Evolutionary conservation across 352 stramenopile genomes (phyloP), one percentile per base, ranked within the genome.

Genomic region (Pythium sp.): DNA sequence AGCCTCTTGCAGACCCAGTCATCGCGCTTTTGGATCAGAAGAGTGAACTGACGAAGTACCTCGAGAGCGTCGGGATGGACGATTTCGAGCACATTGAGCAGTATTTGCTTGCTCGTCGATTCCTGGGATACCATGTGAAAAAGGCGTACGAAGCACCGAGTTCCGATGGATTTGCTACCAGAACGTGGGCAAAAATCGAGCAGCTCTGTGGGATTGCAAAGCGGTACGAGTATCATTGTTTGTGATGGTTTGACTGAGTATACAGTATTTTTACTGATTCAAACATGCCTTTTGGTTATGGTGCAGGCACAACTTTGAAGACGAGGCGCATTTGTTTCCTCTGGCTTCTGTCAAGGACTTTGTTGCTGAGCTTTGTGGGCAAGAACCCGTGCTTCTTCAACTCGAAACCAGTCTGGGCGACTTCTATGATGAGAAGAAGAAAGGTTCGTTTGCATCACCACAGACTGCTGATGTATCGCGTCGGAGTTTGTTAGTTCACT

Each of bases 281-380:
- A 46, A 58, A 24, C n/a, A 18, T 41, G 30, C 14, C 9, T 11
- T 38, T 24, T 32, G 30, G 30, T 3, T 28, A 20, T 43, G 55
- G 1, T n/a, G 30, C 22, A 92, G 81, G 24, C 68, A 82, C 51
- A 47, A 72, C 14, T 91, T 91, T 54, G 80, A 91, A 58, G 85
- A 93, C 32, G 82, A 93, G 70, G 72, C 75, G 22, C 82, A 93
- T 59, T 72, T 93, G 18, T 91, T 82, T 55, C 81, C 85, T 11
- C 71, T 93, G 22, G 75, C 72, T 28, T 80, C 73, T 0, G 36
- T 90, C 4, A 58, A 77, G 20, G 64, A 68, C 1, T 83, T 91
- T 54, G 58, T 84, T 30, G 11, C 26, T 0, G 49, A 49, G 24
- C 59, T 90, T 2, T 64, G 75, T n/a, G 41, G 60, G 20, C 73